A percentile compares a stretch with the other conserved stretches of the same genome.
phyloP scores from a whole-genome alignment of 345 rosid species.

The Murraya paniculata region DNA sequence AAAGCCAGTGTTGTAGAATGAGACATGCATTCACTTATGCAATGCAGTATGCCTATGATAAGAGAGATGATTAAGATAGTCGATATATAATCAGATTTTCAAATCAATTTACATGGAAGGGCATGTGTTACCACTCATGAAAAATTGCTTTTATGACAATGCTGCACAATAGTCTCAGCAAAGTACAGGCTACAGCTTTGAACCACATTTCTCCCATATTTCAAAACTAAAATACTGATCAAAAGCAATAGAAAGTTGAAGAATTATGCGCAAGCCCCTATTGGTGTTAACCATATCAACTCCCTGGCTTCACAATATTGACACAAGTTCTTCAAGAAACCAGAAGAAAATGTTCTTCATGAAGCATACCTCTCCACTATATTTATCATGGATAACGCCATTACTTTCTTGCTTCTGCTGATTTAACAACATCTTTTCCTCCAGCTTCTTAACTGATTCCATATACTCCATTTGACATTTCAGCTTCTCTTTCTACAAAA shows the following conservation, averaged over 20 bases:
- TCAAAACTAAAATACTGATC: not conserved
- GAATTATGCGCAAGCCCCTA: not conserved
- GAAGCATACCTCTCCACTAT: conserved; percentile 49
- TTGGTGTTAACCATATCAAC: not conserved
- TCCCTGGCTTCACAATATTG: conserved; percentile 8
- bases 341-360: not conserved
- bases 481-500: conserved; percentile 69
- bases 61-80: not conserved
- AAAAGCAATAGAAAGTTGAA: not conserved
- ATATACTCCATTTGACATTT: conserved; percentile 88
- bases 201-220: not conserved
- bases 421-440: conserved; percentile 72
- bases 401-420: conserved; percentile 50
- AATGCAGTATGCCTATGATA: not conserved
- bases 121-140: not conserved
- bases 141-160: not conserved
- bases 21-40: not conserved
- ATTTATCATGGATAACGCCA: conserved; percentile 42
- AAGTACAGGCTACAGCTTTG: not conserved
- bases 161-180: not conserved
- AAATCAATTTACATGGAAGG: not conserved
- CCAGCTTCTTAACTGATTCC: conserved; percentile 90
- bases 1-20: not conserved
- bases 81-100: not conserved
- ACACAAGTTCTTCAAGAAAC: conserved; percentile 1